A percentile compares a stretch with the other conserved stretches of the same genome.
These are phyloP conservation scores for Apophysomyces variabilis DNA, from an alignment of 371 early-diverging fungal genomes.

Conservation along the genomic window DNA sequence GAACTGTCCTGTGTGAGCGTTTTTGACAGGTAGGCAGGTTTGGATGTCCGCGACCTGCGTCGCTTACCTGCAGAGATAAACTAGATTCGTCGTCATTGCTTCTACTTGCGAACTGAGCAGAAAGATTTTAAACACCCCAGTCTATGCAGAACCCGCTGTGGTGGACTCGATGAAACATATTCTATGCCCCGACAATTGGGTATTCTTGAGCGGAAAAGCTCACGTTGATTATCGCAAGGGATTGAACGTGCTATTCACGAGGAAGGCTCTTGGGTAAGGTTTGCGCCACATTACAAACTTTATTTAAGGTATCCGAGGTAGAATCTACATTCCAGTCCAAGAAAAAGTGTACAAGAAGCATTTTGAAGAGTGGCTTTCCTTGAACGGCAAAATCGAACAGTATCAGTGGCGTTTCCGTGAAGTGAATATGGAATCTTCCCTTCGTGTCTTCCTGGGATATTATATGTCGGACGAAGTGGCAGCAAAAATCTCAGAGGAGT, in stretches of 20 bases:
- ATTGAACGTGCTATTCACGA: constrained; percentile 53
- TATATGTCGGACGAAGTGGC: constrained; percentile 52
- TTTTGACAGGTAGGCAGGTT: constrained; percentile 47
- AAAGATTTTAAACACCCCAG: constrained; percentile 54
- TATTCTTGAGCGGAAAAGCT: constrained; percentile 53
- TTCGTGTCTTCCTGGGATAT: constrained; percentile 57
- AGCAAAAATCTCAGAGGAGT: constrained; percentile 47
- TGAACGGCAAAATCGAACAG: constrained; percentile 42
- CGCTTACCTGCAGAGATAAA: background rate
- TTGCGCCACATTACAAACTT: background rate
- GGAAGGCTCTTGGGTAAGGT: constrained; percentile 54
- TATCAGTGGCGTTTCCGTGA: constrained; percentile 58
- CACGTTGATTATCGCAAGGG: constrained; percentile 57
- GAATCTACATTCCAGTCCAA: constrained; percentile 56
- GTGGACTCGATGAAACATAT: constrained; percentile 57
- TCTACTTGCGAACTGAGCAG: constrained; percentile 57
- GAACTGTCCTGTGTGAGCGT: constrained; percentile 58
- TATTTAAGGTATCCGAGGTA: constrained; percentile 11
- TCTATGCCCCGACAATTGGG: constrained; percentile 56
- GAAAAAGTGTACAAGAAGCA: constrained; percentile 51
- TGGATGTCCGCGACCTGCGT: background rate
- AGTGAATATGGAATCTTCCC: constrained; percentile 55
- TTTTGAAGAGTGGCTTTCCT: constrained; percentile 48
- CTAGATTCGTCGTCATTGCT: constrained; percentile 58
- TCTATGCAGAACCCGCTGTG: constrained; percentile 49